Evolutionary conservation across 106 monocot species (phyloP), one percentile per base, ranked within the genome.

Genomic region (Agapanthus africanus): DNA sequence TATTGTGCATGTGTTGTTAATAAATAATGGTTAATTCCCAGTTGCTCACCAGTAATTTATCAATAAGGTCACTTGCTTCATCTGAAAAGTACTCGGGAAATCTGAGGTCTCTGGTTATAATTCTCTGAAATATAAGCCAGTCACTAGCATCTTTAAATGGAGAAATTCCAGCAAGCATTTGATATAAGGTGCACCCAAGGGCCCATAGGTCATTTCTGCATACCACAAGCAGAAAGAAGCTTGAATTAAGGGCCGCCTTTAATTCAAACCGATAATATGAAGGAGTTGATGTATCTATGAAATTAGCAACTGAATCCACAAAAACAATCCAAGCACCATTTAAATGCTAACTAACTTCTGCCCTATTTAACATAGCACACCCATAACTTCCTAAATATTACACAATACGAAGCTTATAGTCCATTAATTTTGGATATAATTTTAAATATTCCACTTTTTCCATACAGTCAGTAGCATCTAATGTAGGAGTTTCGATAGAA

Each of bases 181-280:
- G 99, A 70, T 93, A 90, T 59, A 99, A 75, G 56, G 93, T 93
- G 81, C 99, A 99, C 23, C 99, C 99, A 63, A 99, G 87, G 6
- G 99, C 99, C 99, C 99, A 99, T 19, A 93, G 41, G 47, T 99
- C 93, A 78, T 87, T 99, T 77, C 99, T 99, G 88, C 34, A 73
- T 54, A 74, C 27, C 65, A 72, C 2, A 68, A 40, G 54, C 8
- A 40, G 2, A 40, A 25, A 57, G 7, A 26, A 66, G n/a, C 19
- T 41, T 44, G 37, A 28, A 27, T 8, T 22, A 59, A 59, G 28
- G 2, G 27, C 0, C 11, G 28, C 15, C 25, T 3, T 15, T 27
- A 0, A 11, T n/a, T 27, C 25, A 57, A 10, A 57, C 13, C 4
- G 13, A 57, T 59, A 28, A 14, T 46, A 15, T 46, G 10, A 14